These are phyloP conservation scores for Lecanosticta acicola DNA, from an alignment of 2,329 filamentous ascomycete genomes.

Conservation along the genomic window DNA sequence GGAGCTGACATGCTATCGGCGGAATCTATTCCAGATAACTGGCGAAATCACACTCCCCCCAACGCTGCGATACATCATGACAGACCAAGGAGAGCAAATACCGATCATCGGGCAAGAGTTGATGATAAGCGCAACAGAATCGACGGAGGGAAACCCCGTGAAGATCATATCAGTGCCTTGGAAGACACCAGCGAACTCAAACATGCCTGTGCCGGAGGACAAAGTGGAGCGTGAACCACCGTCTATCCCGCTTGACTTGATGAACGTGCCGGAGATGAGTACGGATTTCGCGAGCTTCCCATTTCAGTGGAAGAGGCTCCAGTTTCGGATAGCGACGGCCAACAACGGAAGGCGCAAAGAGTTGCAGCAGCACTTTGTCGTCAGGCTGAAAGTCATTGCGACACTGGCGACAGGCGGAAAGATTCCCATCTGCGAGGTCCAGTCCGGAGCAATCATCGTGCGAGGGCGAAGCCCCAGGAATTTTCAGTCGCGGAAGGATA, in stretches of 20 bases:
- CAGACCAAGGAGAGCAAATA: conserved; percentile 76
- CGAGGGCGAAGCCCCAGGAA: conserved; percentile 88
- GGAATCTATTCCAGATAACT: conserved; percentile 93
- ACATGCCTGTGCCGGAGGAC: conserved; percentile 58
- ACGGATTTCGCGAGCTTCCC: conserved; percentile 86
- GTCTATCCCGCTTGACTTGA: conserved; percentile 66
- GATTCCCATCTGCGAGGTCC: conserved; percentile 73
- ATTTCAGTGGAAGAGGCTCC: conserved; percentile 87
- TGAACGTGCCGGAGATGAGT: conserved; percentile 62
- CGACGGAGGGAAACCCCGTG: conserved; percentile 84
- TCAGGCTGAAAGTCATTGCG: conserved; percentile 79
- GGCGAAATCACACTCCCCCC: conserved; percentile 78
- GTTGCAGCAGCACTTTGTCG: conserved; percentile 90
- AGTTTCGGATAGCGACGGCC: conserved; percentile 90
- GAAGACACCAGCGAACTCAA: conserved; percentile 77
- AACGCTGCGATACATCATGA: conserved; percentile 71
- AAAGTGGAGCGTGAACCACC: conserved; percentile 80
- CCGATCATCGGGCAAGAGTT: conserved; percentile 79
- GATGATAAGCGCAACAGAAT: conserved; percentile 86
- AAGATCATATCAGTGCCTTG: conserved; percentile 95
- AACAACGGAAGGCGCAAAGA: conserved; percentile 95
- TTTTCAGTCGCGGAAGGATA: conserved; percentile 89
- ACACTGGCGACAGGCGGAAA: conserved; percentile 80
- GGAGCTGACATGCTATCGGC: conserved; percentile 90
- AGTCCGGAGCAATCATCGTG: conserved; percentile 87